Evolutionary conservation across 495 filamentous ascomycete genomes (phyloP).

Genomic region (Neurospora sp.): DNA sequence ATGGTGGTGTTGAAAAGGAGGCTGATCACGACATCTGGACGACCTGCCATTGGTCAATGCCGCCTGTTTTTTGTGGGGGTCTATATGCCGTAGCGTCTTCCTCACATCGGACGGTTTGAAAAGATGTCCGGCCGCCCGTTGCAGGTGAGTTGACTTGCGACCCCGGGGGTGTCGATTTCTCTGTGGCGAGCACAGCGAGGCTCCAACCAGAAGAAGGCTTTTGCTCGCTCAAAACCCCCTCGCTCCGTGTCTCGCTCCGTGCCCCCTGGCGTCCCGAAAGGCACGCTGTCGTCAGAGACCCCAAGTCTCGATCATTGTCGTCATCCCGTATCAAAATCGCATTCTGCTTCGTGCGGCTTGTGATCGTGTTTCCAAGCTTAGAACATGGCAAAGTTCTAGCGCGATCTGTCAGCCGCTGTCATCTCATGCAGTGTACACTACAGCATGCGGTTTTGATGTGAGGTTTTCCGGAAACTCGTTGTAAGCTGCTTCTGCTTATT

Average conservation of each 20-base stretch:
- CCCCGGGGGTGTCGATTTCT: neutral
- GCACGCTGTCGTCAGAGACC: neutral
- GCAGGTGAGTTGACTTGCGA: neutral
- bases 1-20: constrained; percentile 24
- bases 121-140: neutral
- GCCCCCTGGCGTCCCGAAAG: neutral
- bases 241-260: neutral
- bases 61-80: constrained; percentile 16
- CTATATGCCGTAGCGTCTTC: neutral
- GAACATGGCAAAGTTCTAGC: neutral
- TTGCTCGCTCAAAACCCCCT: neutral
- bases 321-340: neutral
- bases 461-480: neutral
- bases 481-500: neutral
- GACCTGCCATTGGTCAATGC: constrained; percentile 18
- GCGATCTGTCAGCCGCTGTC: neutral
- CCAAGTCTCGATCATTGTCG: neutral
- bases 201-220: neutral
- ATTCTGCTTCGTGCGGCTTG: neutral
- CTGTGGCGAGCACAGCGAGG: neutral
- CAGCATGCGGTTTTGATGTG: neutral
- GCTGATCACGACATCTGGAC: constrained; percentile 26
- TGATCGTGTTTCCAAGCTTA: neutral
- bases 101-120: neutral
- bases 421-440: neutral